Evolutionary conservation across 441 rosid genomes (phyloP).

Genomic region (Brassica hybrid): DNA sequence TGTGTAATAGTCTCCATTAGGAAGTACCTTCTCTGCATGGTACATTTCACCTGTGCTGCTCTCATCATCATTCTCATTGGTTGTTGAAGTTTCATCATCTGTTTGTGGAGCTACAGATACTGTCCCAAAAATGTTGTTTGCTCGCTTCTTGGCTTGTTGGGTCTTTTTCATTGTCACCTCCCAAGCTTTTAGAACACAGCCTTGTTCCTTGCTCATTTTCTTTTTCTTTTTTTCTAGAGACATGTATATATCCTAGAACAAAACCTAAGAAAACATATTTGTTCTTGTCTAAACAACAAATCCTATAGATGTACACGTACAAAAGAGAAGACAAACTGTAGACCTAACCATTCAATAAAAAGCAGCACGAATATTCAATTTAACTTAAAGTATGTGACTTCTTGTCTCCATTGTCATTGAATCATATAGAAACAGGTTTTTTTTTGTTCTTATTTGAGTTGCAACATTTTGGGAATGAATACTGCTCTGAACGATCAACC

Average conservation of each 20-base stretch:
- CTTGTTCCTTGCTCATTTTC: conserved; percentile 56
- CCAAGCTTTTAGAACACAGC: conserved; percentile 58
- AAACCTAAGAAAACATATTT: conserved; percentile 17
- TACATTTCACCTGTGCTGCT: conserved; percentile 45
- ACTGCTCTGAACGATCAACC: conserved; percentile 16
- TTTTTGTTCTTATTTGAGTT: conserved; percentile 11
- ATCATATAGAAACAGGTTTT: conserved; percentile 7
- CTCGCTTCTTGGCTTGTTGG: conserved; percentile 61
- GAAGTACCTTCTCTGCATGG: conserved; percentile 55
- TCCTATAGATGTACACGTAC: conserved; percentile 34
- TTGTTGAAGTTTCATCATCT: conserved; percentile 46
- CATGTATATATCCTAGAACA: conserved; percentile 27
- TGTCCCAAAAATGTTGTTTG: conserved; percentile 61
- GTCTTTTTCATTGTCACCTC: conserved; percentile 61
- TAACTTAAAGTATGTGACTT: conserved; percentile 7
- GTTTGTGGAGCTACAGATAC: conserved; percentile 52
- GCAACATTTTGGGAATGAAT: conserved; percentile 39
- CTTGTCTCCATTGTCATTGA: conserved; percentile 24
- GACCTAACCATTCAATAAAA: conserved; percentile 30
- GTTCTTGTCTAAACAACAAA: conserved; percentile 33
- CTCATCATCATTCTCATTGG: conserved; percentile 39
- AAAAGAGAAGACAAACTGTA: conserved; percentile 23
- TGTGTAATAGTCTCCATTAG: conserved; percentile 69
- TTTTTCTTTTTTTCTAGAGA: conserved; percentile 11
- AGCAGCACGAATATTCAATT: conserved; percentile 25